phyloP scores from a whole-genome alignment of 345 rosid genomes.

The Linum lewisii region DNA sequence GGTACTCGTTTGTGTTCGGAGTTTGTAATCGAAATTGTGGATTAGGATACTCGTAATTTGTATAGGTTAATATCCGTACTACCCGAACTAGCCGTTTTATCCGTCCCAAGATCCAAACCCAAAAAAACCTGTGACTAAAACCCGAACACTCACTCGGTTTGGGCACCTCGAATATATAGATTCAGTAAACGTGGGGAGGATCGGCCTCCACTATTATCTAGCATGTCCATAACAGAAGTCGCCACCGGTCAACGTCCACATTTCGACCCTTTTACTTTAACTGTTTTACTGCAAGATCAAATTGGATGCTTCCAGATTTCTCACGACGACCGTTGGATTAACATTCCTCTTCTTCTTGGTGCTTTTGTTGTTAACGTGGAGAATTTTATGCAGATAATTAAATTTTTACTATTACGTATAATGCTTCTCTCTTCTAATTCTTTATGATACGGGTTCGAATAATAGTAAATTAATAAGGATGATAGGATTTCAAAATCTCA shows the following conservation, averaged over 20 bases:
- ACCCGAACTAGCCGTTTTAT: too few relatives aligned
- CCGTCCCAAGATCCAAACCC: too few relatives aligned
- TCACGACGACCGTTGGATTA: constrained; percentile 11
- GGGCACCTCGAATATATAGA: constrained; percentile 11
- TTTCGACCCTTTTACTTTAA: constrained; percentile 11
- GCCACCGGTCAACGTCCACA: constrained; percentile 9
- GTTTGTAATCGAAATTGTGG: too few relatives aligned
- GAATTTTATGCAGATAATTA: constrained; percentile 17
- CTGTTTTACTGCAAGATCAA: constrained; percentile 13
- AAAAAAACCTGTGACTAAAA: too few relatives aligned
- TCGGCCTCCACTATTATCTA: constrained; percentile 14
- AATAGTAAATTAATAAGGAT: too few relatives aligned
- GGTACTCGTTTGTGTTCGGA: too few relatives aligned
- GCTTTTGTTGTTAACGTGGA: constrained; percentile 13
- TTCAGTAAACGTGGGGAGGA: constrained; percentile 5
- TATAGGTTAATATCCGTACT: too few relatives aligned
- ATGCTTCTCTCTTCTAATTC: too few relatives aligned
- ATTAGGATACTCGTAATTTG: too few relatives aligned
- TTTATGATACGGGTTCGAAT: too few relatives aligned
- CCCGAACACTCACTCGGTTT: not conserved
- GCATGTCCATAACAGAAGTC: constrained; percentile 17
- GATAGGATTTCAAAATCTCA: too few relatives aligned
- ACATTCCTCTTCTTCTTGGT: constrained; percentile 11
- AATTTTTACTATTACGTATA: too few relatives aligned
- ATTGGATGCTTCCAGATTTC: constrained; percentile 15